These are phyloP conservation scores for Arthrobotrys conoides DNA, from an alignment of 2,329 filamentous ascomycete genomes.

Conservation along the genomic window DNA sequence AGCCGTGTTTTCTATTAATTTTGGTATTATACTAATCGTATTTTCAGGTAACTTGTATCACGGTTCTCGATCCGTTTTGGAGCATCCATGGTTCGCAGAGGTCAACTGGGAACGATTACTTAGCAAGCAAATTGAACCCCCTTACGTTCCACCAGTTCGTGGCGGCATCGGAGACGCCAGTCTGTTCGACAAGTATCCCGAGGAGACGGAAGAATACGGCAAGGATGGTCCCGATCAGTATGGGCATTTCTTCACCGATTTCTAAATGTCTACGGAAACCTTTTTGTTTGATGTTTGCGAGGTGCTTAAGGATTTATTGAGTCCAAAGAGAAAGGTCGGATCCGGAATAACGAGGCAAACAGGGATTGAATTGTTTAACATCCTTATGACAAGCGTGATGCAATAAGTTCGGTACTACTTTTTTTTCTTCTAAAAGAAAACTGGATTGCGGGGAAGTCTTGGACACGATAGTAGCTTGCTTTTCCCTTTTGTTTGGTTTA, in stretches of 20 bases:
- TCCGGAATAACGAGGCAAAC: neutral
- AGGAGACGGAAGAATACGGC: slow-evolving; percentile 95
- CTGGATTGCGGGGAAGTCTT: slow-evolving; percentile 3
- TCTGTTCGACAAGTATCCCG: slow-evolving; percentile 97
- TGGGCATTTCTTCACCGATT: slow-evolving; percentile 82
- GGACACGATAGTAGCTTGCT: slow-evolving; percentile 39
- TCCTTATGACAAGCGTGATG: slow-evolving; percentile 44
- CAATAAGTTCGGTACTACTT: slow-evolving; percentile 28
- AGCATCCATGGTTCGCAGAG: slow-evolving; percentile 95
- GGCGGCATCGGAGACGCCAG: slow-evolving; percentile 94
- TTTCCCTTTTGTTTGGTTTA: slow-evolving; percentile 27
- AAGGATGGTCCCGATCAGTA: slow-evolving; percentile 68
- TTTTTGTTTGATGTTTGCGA: slow-evolving; percentile 18
- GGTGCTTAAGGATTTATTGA: neutral
- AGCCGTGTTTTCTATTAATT: neutral
- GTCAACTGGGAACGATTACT: slow-evolving; percentile 96
- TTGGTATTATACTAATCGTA: slow-evolving; percentile 1
- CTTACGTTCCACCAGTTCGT: slow-evolving; percentile 95
- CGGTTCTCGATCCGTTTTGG: slow-evolving; percentile 92
- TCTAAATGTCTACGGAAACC: slow-evolving; percentile 68
- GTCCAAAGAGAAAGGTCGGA: neutral
- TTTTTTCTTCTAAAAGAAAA: slow-evolving; percentile 12
- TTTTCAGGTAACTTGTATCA: slow-evolving; percentile 84
- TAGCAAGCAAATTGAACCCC: slow-evolving; percentile 97
- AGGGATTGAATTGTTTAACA: slow-evolving; percentile 8